Conservation (phyloP, 208 protist species). For the Crithidia mellificae region DNA sequence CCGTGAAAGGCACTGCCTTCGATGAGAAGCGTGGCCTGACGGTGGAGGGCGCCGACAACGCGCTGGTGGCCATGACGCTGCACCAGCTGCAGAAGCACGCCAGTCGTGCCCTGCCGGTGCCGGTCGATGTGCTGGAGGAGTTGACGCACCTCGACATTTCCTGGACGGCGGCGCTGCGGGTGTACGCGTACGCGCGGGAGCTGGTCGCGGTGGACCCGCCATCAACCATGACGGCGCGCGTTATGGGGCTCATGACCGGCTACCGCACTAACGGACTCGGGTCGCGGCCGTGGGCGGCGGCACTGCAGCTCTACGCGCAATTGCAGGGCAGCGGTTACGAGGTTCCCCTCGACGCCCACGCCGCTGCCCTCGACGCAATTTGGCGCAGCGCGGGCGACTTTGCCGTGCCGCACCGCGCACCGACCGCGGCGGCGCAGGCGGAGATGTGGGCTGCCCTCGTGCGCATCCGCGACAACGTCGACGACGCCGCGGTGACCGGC, state of each 20-base stretch:
- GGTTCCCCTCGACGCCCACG: constrained; percentile 57
- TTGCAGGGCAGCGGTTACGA: constrained; percentile 55
- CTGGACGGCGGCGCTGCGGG: constrained; percentile 60
- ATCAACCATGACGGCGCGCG: constrained; percentile 63
- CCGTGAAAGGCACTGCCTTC: constrained; percentile 48
- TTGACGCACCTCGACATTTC: constrained; percentile 75
- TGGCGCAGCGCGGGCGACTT: constrained; percentile 77
- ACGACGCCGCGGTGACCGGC: constrained; percentile 43
- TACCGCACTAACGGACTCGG: constrained; percentile 68
- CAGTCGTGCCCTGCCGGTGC: constrained; percentile 34
- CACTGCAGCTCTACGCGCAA: constrained; percentile 58
- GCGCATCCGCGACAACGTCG: constrained; percentile 34
- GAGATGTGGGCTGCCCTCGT: constrained; percentile 39
- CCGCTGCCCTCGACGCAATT: constrained; percentile 76
- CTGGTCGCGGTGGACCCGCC: constrained; percentile 40
- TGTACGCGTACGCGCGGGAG: constrained; percentile 43
- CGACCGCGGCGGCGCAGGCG: constrained; percentile 29
- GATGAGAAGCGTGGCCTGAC: constrained; percentile 52
- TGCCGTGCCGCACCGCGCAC: constrained; percentile 38
- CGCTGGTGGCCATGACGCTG: constrained; percentile 50
- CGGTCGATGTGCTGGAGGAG: constrained; percentile 45
- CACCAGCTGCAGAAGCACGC: constrained; percentile 46
- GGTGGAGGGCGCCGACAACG: constrained; percentile 76
- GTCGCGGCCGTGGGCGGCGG: constrained; percentile 66
- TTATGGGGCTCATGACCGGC: constrained; percentile 80